phyloP scores from a whole-genome alignment of 2,329 filamentous ascomycete genomes.

The Penicillium thymicola region DNA sequence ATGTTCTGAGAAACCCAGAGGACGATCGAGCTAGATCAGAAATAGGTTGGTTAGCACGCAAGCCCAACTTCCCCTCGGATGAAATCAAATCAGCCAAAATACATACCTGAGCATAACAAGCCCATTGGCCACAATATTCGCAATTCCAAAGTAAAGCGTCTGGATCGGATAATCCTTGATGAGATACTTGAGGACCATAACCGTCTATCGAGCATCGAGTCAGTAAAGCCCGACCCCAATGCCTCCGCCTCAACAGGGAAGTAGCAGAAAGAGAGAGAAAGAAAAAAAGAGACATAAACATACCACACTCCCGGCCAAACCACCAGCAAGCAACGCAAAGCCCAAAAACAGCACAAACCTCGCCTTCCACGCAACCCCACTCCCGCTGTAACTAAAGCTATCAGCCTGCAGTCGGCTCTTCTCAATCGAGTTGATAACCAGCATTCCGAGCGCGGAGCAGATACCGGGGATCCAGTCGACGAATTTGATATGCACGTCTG shows the following conservation, averaged over 20 bases:
- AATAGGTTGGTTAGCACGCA: neutral
- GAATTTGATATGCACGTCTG: conserved; percentile 63
- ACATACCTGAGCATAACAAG: conserved; percentile 65
- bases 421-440: conserved; percentile 70
- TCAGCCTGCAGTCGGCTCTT: conserved; percentile 63
- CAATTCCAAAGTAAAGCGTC: conserved; percentile 65
- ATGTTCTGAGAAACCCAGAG: conserved; percentile 71
- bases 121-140: conserved; percentile 63
- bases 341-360: conserved; percentile 65
- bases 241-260: neutral
- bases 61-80: neutral
- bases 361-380: conserved; percentile 68
- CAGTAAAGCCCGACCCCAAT: neutral
- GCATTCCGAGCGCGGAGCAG: conserved; percentile 66
- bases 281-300: conserved; percentile 21
- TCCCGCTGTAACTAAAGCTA: conserved; percentile 62
- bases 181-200: conserved; percentile 66
- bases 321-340: conserved; percentile 66
- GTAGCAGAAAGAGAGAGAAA: neutral
- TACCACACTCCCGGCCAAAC: conserved; percentile 63
- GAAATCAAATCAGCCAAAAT: neutral
- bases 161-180: conserved; percentile 58
- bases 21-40: conserved; percentile 53
- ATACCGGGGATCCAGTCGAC: conserved; percentile 71
- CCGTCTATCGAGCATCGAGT: conserved; percentile 43